Conservation (phyloP, 2,329 filamentous ascomycete genomes). For the Colletotrichum chlorophyti region DNA sequence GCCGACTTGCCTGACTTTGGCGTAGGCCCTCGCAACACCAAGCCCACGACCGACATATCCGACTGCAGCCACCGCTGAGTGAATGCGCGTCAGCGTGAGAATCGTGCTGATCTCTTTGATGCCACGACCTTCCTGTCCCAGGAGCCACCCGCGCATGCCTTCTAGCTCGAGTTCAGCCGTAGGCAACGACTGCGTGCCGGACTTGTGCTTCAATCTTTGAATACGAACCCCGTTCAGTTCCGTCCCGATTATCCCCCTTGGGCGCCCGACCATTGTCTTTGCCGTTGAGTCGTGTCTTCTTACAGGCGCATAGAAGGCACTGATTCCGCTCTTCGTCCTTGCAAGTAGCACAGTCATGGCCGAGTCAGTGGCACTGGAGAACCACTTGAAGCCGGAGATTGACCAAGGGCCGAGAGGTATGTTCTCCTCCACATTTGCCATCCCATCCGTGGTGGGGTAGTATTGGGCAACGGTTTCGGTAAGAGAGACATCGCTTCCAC, state of each 20-base stretch:
- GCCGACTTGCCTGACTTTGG: conserved; percentile 61
- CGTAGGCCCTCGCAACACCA: conserved; percentile 63
- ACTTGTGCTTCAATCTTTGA: conserved; percentile 74
- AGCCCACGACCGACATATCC: conserved; percentile 63
- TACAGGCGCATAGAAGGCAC: conserved; percentile 71
- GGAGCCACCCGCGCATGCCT: conserved; percentile 68
- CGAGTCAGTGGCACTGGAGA: conserved; percentile 71
- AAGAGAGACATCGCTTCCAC: conserved; percentile 72
- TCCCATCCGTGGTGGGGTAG: conserved; percentile 17
- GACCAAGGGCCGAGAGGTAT: conserved; percentile 62
- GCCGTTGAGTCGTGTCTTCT: conserved; percentile 32
- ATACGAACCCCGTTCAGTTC: conserved; percentile 73
- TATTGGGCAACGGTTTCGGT: conserved; percentile 67
- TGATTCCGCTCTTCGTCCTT: conserved; percentile 60
- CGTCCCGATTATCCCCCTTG: conserved; percentile 32
- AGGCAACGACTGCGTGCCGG: conserved; percentile 73
- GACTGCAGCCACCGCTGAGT: conserved; percentile 60
- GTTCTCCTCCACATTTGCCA: conserved; percentile 35
- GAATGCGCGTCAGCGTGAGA: conserved; percentile 70
- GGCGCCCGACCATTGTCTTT: conserved; percentile 35
- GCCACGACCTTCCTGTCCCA: conserved; percentile 71
- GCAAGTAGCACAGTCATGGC: conserved; percentile 71
- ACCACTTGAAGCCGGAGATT: conserved; percentile 76
- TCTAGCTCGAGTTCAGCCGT: conserved; percentile 75
- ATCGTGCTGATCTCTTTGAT: conserved; percentile 73